These are phyloP conservation scores for Gracilaria vermiculophylla DNA, from an alignment of 23 red algal species.

Conservation along the genomic window DNA sequence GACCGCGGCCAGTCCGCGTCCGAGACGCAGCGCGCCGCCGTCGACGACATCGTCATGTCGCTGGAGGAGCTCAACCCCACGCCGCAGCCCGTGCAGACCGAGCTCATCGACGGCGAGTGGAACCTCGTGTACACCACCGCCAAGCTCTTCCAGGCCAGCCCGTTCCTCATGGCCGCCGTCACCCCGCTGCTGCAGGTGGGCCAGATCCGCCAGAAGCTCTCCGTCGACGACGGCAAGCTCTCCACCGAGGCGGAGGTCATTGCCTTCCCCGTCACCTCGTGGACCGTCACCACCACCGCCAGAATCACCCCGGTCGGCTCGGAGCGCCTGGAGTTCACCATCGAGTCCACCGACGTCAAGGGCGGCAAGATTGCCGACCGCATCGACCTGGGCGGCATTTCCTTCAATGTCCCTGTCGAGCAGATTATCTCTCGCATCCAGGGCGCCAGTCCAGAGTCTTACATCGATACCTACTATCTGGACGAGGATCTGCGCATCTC, in stretches of 20 bases:
- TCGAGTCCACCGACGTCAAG: conserved; percentile 79
- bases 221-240: conserved; percentile 70
- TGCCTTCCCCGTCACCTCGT: conserved; percentile 74
- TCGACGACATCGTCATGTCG: conserved; percentile 83
- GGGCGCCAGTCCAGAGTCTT: conserved; percentile 57
- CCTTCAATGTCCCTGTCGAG: conserved; percentile 83
- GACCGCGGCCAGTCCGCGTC: conserved; percentile 72
- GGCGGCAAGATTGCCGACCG: conserved; percentile 71
- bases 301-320: conserved; percentile 80
- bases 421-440: conserved; percentile 65
- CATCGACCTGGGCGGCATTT: conserved; percentile 88
- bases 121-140: conserved; percentile 79
- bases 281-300: conserved; percentile 57
- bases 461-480: conserved; percentile 87
- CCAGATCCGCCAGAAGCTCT: conserved; percentile 73
- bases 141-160: conserved; percentile 70
- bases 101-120: conserved; percentile 80
- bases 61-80: conserved; percentile 87
- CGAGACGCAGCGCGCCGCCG: conserved; percentile 41
- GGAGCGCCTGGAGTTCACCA: conserved; percentile 76
- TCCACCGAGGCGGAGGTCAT: conserved; percentile 80
- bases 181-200: conserved; percentile 75
- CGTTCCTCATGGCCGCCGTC: conserved; percentile 64
- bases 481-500: conserved; percentile 82
- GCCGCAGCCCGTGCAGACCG: conserved; percentile 70